phyloP scores from a whole-genome alignment of 805 yeast species.

The Candida khao-thaluensis region DNA sequence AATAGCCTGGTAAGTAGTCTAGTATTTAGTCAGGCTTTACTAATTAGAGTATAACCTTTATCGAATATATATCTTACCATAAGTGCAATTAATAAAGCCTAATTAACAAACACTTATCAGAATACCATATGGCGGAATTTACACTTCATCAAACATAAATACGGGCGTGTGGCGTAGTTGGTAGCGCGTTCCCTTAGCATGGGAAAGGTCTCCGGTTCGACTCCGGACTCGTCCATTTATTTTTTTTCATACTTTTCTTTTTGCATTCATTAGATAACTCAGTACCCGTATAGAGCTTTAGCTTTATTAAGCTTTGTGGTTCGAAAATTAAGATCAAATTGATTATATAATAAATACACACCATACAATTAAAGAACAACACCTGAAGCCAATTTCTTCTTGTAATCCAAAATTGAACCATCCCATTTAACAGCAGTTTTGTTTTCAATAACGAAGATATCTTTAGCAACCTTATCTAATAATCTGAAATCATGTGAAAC shows the following conservation, averaged over 20 bases:
- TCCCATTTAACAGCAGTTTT: conserved; percentile 97
- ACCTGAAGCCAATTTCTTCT: conserved; percentile 89
- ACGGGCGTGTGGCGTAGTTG: conserved; percentile 49
- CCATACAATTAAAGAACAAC: conserved; percentile 55
- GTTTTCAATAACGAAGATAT: conserved; percentile 93
- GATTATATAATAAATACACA: conserved; percentile 7
- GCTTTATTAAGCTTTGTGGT: too few species aligned
- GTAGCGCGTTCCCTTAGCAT: conserved; percentile 45
- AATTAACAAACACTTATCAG: too few species aligned
- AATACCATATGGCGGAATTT: too few species aligned
- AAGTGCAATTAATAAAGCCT: too few species aligned
- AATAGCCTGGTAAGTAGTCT: too few species aligned
- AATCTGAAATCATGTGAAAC: conserved; percentile 99
- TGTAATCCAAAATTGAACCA: conserved; percentile 85
- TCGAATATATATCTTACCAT: too few species aligned
- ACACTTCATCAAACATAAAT: not conserved
- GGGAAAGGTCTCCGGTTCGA: conserved; percentile 30
- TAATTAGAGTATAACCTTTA: too few species aligned
- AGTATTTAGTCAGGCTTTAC: too few species aligned
- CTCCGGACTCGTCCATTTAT: conserved; percentile 29
- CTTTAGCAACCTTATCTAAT: conserved; percentile 95
- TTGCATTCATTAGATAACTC: too few species aligned
- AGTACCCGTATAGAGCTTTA: too few species aligned
- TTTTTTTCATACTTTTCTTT: conserved; percentile 5
- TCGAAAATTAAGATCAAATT: too few species aligned